Evolutionary conservation across 176 grass and related monocot species (phyloP).

Genomic region (Cenchrus purpureus): DNA sequence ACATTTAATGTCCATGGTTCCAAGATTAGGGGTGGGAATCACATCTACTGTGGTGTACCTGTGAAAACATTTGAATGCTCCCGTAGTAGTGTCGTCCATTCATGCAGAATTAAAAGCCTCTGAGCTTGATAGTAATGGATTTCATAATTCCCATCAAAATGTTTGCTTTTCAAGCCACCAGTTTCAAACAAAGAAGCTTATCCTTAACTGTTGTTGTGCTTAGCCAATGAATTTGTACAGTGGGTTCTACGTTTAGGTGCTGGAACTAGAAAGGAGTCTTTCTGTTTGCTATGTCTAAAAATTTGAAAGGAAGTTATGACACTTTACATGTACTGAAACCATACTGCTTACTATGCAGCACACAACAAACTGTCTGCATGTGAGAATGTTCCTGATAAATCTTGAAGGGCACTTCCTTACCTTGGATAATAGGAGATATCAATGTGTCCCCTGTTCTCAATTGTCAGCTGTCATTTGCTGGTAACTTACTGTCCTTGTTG

Average conservation of each 20-base stretch:
- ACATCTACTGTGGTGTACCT: slow-evolving; percentile 33
- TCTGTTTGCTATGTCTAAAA: slow-evolving; percentile 4
- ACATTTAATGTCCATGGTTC: slow-evolving; percentile 35
- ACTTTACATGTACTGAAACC: neutral
- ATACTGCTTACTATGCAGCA: slow-evolving; percentile 10
- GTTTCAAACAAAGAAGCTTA: slow-evolving; percentile 22
- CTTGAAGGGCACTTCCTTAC: neutral
- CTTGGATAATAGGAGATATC: slow-evolving; percentile 2
- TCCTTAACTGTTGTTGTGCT: neutral
- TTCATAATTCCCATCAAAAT: slow-evolving; percentile 20
- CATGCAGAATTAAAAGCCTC: slow-evolving; percentile 46
- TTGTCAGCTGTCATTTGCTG: slow-evolving; percentile 9
- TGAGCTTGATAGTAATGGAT: slow-evolving; percentile 40
- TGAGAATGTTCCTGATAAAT: slow-evolving; percentile 34
- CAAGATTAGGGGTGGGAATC: slow-evolving; percentile 16
- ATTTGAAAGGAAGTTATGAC: slow-evolving; percentile 4
- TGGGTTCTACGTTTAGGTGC: slow-evolving; percentile 4
- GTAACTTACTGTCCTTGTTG: slow-evolving; percentile 8
- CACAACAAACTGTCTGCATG: neutral
- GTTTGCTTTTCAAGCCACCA: slow-evolving; percentile 42
- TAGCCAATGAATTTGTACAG: slow-evolving; percentile 17
- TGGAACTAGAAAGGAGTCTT: slow-evolving; percentile 15
- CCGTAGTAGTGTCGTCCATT: slow-evolving; percentile 53
- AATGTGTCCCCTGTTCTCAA: slow-evolving; percentile 25
- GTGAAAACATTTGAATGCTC: slow-evolving; percentile 50